Conservation (phyloP, 192 early-diverging fungal species). For the Chytriomyces confervae region DNA sequence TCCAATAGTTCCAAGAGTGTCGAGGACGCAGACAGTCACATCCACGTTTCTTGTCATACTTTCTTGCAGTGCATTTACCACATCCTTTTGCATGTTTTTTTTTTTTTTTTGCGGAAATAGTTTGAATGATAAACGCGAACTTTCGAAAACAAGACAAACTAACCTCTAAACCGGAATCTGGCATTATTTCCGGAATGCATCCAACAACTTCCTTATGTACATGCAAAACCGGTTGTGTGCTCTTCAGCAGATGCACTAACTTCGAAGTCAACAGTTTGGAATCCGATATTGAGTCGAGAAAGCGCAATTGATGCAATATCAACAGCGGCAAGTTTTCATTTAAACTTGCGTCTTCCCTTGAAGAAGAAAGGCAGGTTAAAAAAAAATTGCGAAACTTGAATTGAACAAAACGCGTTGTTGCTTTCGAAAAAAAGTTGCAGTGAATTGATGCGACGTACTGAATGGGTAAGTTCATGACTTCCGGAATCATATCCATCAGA, state of each 20-base stretch:
- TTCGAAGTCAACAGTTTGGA: conserved; percentile 17
- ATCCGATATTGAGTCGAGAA: conserved; percentile 16
- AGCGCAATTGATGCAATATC: conserved; percentile 29
- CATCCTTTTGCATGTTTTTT: not conserved
- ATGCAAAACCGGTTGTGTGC: not conserved
- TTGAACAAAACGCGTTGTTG: not conserved
- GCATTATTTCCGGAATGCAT: conserved; percentile 29
- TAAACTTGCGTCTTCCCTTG: conserved; percentile 7
- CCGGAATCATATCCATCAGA: conserved; percentile 10
- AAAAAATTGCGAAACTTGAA: not conserved
- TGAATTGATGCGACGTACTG: conserved; percentile 13
- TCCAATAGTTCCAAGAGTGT: conserved; percentile 25
- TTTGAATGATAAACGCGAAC: not conserved
- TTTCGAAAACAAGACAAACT: not conserved
- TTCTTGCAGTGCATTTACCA: conserved; percentile 3
- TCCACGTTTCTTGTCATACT: conserved; percentile 17
- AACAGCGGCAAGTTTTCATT: conserved; percentile 28
- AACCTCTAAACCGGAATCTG: conserved; percentile 20
- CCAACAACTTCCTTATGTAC: conserved; percentile 23
- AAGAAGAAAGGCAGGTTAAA: not conserved
- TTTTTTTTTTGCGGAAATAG: not conserved
- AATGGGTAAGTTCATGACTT: conserved; percentile 3
- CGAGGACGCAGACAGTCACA: conserved; percentile 11
- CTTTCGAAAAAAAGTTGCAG: not conserved
- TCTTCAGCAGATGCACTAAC: conserved; percentile 13